Conservation (phyloP, 352 stramenopile species). For the Pythium periplocum region DNA sequence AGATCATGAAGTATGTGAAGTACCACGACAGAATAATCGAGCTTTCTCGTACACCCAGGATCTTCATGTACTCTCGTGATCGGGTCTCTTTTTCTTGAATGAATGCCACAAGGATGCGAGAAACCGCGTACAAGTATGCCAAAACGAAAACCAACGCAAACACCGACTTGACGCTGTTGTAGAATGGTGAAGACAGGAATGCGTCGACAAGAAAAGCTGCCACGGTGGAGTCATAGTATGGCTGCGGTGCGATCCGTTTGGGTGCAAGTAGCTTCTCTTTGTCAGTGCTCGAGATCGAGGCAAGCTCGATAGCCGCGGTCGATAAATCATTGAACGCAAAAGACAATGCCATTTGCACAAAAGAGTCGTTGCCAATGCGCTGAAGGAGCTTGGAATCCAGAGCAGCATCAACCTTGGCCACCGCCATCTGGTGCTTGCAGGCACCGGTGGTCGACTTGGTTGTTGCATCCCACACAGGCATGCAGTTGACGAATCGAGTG, state of each 20-base stretch:
- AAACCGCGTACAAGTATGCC: conserved; percentile 85
- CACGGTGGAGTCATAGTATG: conserved; percentile 30
- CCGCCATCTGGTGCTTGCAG: conserved; percentile 37
- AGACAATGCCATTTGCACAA: conserved; percentile 10
- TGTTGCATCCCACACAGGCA: conserved; percentile 36
- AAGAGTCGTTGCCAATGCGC: conserved; percentile 28
- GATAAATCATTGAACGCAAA: conserved; percentile 1
- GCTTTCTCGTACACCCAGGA: conserved; percentile 21
- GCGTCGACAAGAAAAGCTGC: conserved; percentile 40
- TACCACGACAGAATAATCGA: conserved; percentile 30
- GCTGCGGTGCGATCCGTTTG: conserved; percentile 40
- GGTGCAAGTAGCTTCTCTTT: conserved; percentile 31
- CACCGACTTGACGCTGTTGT: conserved; percentile 43
- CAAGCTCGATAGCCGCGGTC: conserved; percentile 4
- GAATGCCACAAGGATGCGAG: conserved; percentile 70
- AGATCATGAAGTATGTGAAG: conserved; percentile 27
- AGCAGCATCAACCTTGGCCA: conserved; percentile 14
- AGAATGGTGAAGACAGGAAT: conserved; percentile 56
- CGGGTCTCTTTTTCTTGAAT: conserved; percentile 89
- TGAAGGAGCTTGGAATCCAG: conserved; percentile 17
- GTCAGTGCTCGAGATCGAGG: conserved; percentile 6
- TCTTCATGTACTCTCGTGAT: conserved; percentile 87
- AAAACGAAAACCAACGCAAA: conserved; percentile 87
- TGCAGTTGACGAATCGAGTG: conserved; percentile 52
- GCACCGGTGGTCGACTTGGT: conserved; percentile 30